phyloP scores from a whole-genome alignment of 257 asterid genomes.

The Solanum pennellii region DNA sequence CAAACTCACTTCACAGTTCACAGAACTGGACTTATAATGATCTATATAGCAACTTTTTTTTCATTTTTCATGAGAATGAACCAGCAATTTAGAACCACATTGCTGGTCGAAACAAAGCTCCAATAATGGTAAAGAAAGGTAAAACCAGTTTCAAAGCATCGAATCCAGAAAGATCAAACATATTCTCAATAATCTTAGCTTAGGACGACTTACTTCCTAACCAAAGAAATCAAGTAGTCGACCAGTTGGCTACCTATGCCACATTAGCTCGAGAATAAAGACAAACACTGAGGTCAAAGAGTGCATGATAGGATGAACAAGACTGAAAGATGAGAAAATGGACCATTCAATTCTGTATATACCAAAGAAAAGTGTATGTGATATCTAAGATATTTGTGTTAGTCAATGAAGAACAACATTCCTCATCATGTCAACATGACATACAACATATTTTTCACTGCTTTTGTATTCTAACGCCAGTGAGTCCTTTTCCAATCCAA shows the following conservation, averaged over 20 bases:
- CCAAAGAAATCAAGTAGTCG: not conserved
- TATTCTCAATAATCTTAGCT: not conserved
- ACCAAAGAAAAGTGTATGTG: not conserved
- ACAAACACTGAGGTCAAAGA: not conserved
- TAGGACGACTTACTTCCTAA: not conserved
- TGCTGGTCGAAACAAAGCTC: not conserved
- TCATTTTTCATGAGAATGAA: not conserved
- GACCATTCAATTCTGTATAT: not conserved
- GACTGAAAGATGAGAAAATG: not conserved
- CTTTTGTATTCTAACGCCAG: not conserved
- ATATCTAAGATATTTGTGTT: not conserved
- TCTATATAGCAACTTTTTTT: not conserved
- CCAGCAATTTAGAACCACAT: not conserved
- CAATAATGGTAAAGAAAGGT: not conserved
- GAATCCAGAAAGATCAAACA: not conserved
- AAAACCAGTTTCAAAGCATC: not conserved
- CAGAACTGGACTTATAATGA: not conserved
- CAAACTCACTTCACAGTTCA: not conserved
- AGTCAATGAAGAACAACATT: not conserved
- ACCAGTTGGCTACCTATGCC: not conserved
- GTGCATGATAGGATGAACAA: not conserved
- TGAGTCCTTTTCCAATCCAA: not conserved
- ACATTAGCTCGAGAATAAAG: not conserved
- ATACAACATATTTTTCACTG: not conserved
- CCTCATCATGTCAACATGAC: not conserved